phyloP scores from a whole-genome alignment of 1,284 basidiomycete species.

The Trametes versicolor region DNA sequence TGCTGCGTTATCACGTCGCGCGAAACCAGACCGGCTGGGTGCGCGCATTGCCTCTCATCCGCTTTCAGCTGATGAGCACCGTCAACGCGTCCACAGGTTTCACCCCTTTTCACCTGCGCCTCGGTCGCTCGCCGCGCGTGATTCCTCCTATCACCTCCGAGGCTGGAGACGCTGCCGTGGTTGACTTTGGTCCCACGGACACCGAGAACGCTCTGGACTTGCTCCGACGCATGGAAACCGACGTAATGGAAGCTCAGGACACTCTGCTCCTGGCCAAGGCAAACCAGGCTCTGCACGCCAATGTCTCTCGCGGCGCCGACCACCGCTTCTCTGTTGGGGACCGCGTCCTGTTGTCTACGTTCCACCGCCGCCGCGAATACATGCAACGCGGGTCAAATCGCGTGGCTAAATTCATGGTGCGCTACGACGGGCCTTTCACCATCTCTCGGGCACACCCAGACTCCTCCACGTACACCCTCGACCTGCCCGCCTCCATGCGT shows the following conservation, averaged over 20 bases:
- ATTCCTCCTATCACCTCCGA: background rate
- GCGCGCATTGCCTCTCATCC: background rate
- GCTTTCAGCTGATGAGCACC: background rate
- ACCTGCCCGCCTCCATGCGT: background rate
- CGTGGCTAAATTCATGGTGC: background rate
- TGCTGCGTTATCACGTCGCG: background rate
- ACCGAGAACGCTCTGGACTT: background rate
- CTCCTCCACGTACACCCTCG: background rate
- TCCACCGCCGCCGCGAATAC: background rate
- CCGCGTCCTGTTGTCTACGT: background rate
- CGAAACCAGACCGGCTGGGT: background rate
- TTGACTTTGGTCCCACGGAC: too few relatives aligned
- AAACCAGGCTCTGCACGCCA: slow-evolving; percentile 17
- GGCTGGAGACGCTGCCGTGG: too few relatives aligned
- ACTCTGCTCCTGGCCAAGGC: slow-evolving; percentile 31
- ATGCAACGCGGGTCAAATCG: background rate
- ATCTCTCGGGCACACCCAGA: background rate
- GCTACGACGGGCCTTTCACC: background rate
- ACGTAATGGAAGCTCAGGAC: slow-evolving; percentile 34
- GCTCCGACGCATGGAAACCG: background rate
- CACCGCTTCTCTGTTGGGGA: background rate
- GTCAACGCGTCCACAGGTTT: background rate
- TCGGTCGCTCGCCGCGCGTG: background rate
- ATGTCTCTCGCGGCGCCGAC: background rate
- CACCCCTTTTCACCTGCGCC: background rate